These are phyloP conservation scores for Sordariomycetes sp. DNA, from an alignment of 2,329 filamentous ascomycete genomes.

Conservation along the genomic window DNA sequence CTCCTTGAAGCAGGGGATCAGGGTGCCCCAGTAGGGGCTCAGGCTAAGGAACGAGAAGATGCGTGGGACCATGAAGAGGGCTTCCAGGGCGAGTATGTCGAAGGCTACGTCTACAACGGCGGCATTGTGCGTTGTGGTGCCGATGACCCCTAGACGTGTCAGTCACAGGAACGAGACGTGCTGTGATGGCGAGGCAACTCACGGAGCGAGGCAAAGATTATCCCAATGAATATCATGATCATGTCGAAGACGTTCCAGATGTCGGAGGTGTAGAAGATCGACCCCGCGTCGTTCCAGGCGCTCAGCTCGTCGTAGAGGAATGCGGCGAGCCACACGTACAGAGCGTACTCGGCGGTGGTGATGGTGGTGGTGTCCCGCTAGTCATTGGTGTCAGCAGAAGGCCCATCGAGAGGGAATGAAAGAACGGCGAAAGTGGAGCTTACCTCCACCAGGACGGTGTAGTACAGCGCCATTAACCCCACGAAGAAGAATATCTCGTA, in stretches of 20 bases:
- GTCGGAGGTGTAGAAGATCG: conserved; percentile 72
- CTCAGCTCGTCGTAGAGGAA: conserved; percentile 82
- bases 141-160: conserved; percentile 42
- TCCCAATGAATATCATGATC: conserved; percentile 60
- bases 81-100: conserved; percentile 79
- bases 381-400: too few species aligned
- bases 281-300: conserved; percentile 75
- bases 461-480: conserved; percentile 68
- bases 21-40: conserved; percentile 79
- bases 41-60: conserved; percentile 79
- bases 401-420: too few species aligned
- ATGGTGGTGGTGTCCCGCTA: conserved; percentile 48
- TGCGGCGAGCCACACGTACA: conserved; percentile 78
- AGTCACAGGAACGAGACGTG: background rate
- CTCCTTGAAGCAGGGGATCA: conserved; percentile 82
- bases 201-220: conserved; percentile 60
- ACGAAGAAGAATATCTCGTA: conserved; percentile 77
- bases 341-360: conserved; percentile 53
- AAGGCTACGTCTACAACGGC: conserved; percentile 67
- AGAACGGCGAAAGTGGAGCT: too few species aligned
- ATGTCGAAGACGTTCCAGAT: conserved; percentile 69
- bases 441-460: conserved; percentile 62
- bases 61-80: conserved; percentile 78
- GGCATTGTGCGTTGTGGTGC: conserved; percentile 44
- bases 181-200: conserved; percentile 21